phyloP scores from a whole-genome alignment of 192 early-diverging fungal genomes.

The Rhizoclosmatium globosum region DNA sequence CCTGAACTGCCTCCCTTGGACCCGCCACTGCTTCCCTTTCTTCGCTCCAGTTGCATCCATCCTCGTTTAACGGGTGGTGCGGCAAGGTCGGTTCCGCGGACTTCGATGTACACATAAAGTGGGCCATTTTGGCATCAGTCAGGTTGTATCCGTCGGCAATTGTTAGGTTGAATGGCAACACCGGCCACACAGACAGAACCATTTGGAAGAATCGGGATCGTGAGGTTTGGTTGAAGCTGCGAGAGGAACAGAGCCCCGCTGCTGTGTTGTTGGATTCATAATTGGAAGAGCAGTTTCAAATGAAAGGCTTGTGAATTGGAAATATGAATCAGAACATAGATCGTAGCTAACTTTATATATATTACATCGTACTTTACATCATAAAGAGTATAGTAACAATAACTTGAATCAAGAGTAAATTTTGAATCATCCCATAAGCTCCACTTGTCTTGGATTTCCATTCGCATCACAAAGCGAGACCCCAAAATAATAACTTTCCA shows the following conservation, averaged over 20 bases:
- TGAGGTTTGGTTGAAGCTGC: neutral
- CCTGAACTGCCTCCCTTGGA: too few relatives aligned
- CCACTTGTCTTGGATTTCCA: too few relatives aligned
- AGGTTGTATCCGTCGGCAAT: neutral
- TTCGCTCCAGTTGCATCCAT: neutral
- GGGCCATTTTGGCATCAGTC: neutral
- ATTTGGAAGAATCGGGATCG: neutral
- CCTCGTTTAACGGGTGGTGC: neutral
- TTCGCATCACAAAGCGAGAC: neutral
- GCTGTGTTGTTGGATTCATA: too few relatives aligned
- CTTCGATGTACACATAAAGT: conserved; percentile 1
- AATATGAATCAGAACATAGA: too few relatives aligned
- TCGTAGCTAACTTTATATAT: too few relatives aligned
- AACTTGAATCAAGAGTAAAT: too few relatives aligned
- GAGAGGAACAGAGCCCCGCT: neutral
- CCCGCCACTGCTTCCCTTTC: neutral
- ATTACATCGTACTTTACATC: too few relatives aligned
- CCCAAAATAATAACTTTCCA: neutral
- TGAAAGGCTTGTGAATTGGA: too few relatives aligned
- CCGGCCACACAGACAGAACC: neutral
- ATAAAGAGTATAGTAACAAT: too few relatives aligned
- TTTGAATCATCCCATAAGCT: too few relatives aligned
- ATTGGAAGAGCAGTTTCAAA: too few relatives aligned
- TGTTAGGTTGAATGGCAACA: neutral
- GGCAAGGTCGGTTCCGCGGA: neutral